Base-by-base conservation (phyloP, 352 stramenopile species). In the Phytophthora idaei region DNA sequence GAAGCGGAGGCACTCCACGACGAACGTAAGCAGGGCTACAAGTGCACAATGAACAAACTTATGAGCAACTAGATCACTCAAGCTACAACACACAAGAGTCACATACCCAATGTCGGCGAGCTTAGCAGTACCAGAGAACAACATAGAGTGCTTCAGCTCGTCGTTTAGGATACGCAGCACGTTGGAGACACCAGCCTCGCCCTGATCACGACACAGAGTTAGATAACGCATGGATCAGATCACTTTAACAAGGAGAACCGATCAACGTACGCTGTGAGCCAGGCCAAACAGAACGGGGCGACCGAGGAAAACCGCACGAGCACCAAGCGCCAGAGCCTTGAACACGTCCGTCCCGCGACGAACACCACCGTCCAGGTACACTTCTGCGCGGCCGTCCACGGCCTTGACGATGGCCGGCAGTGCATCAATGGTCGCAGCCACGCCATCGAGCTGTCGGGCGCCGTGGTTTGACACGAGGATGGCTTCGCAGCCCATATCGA, bases 381-480 rank as follows among this genome's bases (percentile, higher is more conserved):
- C 88, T 61, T 98, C 90, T 1, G 81, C 85, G 29, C 88, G 74
- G 17, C 80, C 74, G 65, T 93, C 71, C 5, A 98, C 90, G 0
- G 92, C 93, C 17, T 76, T 66, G 1, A 97, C 89, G 44, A 99
- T 85, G 41, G 97, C 94, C 9, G 93, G 90, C 17, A 99, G 79
- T 15, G 83, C 93, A 64, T 99, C 95, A 65, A 99, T 98, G 9
- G 89, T 88, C 11, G 93, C 78, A 7, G 94, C 78, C 28, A 96
- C 89, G 7, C 87, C 90, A 69, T 98, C 95, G 5, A 98, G 83
- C 76, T 97, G 92, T 37, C 94, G 78, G 11, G 93, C 95, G 66
- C 95, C 95, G 71, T 98, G 95, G 77, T 98, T 98, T 9, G 89
- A 98, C 25, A 98, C 90, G 58, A 98, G 80, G 45, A 98, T 88